Evolutionary conservation across 2,329 filamentous ascomycete genomes (phyloP), one percentile per base, ranked within the genome.

Genomic region (Arachnomyces sp.): DNA sequence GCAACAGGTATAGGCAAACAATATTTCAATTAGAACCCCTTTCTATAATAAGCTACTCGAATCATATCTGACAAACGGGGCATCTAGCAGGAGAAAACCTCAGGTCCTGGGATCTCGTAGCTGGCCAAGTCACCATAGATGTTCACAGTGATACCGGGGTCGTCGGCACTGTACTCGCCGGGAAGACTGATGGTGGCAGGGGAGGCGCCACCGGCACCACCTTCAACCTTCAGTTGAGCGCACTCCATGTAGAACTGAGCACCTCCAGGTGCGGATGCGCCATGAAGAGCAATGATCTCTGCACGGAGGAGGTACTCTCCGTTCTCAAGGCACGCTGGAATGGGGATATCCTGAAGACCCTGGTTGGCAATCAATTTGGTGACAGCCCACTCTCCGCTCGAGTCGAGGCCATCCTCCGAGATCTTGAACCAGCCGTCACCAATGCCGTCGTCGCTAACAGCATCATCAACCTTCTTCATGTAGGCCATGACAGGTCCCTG

Each of bases 391-490:
- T n/a, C 35, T 5, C 43, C 39, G 20, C 40, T 36, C 41, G 15
- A 7, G 29, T 62, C 55, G 41, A 63, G 53, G 6, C 62, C 61
- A 38, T 64, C 60, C 40, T 65, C 56, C 34, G 59, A 60, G 31
- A 65, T 59, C 48, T 66, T 65, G 54, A 65, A 66, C 63, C 61
- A 49, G 37, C 51, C 47, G 6, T 29, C 61, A 29, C 42, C 42
- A 14, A 35, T 33, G 12, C 38, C 32, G 8, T 20, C 7, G 31
- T 39, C 38, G 7, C 16, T 39, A 3, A 16, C 48, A 1, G 72
- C 72, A 49, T 69, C 60, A 49, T 64, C 58, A 16, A 76, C 71
- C 52, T 74, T 75, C 52, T 74, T 74, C 28, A 77, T 61, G 49
- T 77, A 76, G 0, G 72, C 71, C 52, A 74, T 60, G 3, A 71